phyloP scores from a whole-genome alignment of 2,329 filamentous ascomycete genomes.

The Madurella fahalii region DNA sequence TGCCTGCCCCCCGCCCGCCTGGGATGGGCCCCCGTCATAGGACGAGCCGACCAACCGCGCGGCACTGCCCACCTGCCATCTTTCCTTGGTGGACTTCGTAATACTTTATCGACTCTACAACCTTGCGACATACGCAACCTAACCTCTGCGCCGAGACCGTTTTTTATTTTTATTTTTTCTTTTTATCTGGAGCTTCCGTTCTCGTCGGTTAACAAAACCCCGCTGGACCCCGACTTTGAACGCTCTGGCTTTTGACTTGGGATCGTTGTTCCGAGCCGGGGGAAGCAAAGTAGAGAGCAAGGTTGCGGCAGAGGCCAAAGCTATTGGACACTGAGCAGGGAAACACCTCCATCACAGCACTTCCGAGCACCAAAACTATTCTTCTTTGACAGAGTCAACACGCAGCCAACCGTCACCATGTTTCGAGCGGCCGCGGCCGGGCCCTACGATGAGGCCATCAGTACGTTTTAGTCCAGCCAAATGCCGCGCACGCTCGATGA shows the following conservation, averaged over 20 bases:
- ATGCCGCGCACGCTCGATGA: not conserved
- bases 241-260: not conserved
- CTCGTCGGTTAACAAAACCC: not conserved
- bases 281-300: not conserved
- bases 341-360: not conserved
- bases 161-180: not conserved
- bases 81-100: not conserved
- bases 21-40: slow-evolving; percentile 4
- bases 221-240: not conserved
- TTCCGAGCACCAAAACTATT: not conserved
- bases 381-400: not conserved
- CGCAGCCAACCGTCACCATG: slow-evolving; percentile 39
- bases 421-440: slow-evolving; percentile 55
- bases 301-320: not conserved
- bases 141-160: not conserved
- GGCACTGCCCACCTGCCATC: slow-evolving; percentile 14
- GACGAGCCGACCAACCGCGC: slow-evolving; percentile 16
- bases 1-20: not conserved
- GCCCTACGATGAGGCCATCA: slow-evolving; percentile 57
- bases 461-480: slow-evolving; percentile 37
- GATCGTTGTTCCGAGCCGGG: slow-evolving; percentile 1
- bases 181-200: not conserved
- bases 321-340: not conserved
- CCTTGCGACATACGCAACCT: not conserved
- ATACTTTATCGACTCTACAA: not conserved